Evolutionary conservation across 257 asterid genomes (phyloP).

Genomic region (Penstemon eatonii): DNA sequence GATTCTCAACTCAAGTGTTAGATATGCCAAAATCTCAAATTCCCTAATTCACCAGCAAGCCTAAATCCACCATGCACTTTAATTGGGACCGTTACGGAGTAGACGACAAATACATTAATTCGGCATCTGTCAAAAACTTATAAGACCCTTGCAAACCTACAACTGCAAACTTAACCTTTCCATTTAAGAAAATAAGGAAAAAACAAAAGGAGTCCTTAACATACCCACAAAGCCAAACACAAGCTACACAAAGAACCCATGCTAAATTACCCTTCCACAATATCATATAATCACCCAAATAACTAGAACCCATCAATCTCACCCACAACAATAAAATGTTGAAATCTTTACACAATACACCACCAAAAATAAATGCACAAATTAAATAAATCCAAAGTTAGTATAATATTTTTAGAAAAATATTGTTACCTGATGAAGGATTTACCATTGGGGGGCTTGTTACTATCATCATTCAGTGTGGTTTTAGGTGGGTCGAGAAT

Average conservation of each 20-base stretch:
- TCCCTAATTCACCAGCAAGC: slow-evolving; percentile 8
- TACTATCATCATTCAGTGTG: slow-evolving; percentile 45
- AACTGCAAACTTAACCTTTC: neutral
- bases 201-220: slow-evolving; percentile 8
- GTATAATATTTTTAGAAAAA: slow-evolving; percentile 5
- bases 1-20: neutral
- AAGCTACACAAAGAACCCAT: slow-evolving; percentile 12
- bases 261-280: neutral
- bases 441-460: slow-evolving; percentile 77
- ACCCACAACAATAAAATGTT: neutral
- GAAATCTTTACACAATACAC: slow-evolving; percentile 10
- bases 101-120: neutral
- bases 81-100: slow-evolving; percentile 1
- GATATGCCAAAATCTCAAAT: slow-evolving; percentile 6
- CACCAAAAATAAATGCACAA: neutral
- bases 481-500: slow-evolving; percentile 41
- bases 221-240: slow-evolving; percentile 17
- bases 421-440: slow-evolving; percentile 76
- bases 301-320: slow-evolving; percentile 22
- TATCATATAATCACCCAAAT: neutral
- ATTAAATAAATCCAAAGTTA: neutral
- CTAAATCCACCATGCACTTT: slow-evolving; percentile 4
- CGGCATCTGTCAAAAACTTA: slow-evolving; percentile 14
- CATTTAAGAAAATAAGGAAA: neutral
- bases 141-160: slow-evolving; percentile 18